Base-by-base conservation (phyloP, 2,329 filamentous ascomycete genomes). In the Penicillium brasilianum region DNA sequence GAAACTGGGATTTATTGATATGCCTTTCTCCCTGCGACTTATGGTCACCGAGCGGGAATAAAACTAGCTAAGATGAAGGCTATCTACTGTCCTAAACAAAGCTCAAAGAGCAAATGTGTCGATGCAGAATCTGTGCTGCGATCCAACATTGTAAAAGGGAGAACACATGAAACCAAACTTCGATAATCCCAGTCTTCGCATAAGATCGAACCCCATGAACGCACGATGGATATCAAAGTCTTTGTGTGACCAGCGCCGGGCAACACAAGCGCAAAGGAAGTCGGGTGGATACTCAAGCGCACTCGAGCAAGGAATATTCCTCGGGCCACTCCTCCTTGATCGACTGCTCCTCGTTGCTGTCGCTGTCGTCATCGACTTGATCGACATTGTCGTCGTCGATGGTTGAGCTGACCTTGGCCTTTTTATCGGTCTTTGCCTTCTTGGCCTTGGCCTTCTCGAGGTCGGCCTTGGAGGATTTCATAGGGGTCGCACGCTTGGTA, bases 381-480 rank as follows among this genome's bases (percentile, higher is more conserved):
- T 48, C 44, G 8, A 30, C 5, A 25, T 11, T 30, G 7, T 30
- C 44, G 1, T 48, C 44, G 16, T 48, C 25, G 25, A 11, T 11
- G 25, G 3, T 11, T 22, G 7, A 4, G 6, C 4, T 30, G 16
- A 11, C 44, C 25, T 48, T 30, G 25, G 7, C 20, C 20, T 36
- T 32, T 8, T 34, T 20, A 2, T 52, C 25, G 32, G 18, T 16
- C 1, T 9, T 25, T 11, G 3, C 16, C 18, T 20, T 52, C 10
- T 22, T 39, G 32, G 20, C 14, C 20, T 59, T 59, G 13, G 28
- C 43, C 44, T 58, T 53, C 34, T 25, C 34, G 39, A 14, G 48
- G 13, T 20, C 28, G 6, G 25, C 32, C 48, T 56, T 57, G 13
- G 52, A 37, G 9, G 46, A 32, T 30, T 60, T 60, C 41, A 48